phyloP scores from a whole-genome alignment of 495 filamentous ascomycete species.

The Neurospora sublineolata region DNA sequence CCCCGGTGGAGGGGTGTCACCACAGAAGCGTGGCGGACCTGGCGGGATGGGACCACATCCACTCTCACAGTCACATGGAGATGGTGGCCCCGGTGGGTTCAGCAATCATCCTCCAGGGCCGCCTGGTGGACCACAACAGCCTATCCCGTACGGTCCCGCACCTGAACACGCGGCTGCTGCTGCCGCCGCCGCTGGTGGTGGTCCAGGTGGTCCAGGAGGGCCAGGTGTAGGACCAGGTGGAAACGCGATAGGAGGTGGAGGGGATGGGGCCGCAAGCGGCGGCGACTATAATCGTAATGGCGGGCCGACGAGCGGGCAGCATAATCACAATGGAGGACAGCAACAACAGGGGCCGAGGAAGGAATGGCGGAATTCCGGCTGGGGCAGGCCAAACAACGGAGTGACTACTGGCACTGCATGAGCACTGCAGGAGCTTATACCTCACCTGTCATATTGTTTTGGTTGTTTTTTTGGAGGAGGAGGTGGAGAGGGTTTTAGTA shows the following conservation, averaged over 20 bases:
- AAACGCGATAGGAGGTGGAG: background rate
- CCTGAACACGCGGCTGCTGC: background rate
- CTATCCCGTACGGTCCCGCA: background rate
- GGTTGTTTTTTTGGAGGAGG: background rate
- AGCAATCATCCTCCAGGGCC: background rate
- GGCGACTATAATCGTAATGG: background rate
- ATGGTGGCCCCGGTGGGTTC: constrained; percentile 21
- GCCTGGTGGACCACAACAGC: background rate
- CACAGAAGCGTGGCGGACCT: constrained; percentile 24
- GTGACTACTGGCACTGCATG: constrained; percentile 23
- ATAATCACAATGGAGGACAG: background rate
- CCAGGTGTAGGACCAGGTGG: background rate
- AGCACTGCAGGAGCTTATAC: background rate
- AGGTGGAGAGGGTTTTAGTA: background rate
- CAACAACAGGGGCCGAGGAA: constrained; percentile 15
- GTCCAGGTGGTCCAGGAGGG: background rate
- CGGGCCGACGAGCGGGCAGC: background rate
- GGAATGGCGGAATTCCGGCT: constrained; percentile 45
- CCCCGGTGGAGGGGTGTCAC: constrained; percentile 24
- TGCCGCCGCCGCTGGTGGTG: background rate
- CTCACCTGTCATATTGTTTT: background rate
- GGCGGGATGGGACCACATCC: background rate
- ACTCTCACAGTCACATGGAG: background rate
- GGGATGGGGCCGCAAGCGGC: background rate
- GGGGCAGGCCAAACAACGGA: constrained; percentile 30